phyloP scores from a whole-genome alignment of 164 flowering plant species.

The Stephania yunnanensis region DNA sequence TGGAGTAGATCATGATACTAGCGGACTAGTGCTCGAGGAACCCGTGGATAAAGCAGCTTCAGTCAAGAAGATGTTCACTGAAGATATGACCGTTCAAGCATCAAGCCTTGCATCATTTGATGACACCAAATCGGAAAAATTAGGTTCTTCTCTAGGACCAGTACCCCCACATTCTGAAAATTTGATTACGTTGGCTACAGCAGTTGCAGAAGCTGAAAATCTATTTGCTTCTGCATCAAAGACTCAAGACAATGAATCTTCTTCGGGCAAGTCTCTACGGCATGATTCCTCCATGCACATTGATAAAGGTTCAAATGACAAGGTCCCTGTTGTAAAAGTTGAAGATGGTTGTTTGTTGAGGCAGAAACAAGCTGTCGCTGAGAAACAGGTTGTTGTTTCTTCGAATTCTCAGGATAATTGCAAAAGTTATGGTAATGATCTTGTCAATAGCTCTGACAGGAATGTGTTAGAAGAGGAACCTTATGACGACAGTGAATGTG shows the following conservation, averaged over 20 bases:
- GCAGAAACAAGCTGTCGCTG: neutral
- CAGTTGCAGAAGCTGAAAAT: conserved; percentile 10
- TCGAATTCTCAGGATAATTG: conserved; percentile 12
- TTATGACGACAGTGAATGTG: conserved; percentile 22
- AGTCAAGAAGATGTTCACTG: neutral
- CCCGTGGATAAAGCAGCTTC: neutral
- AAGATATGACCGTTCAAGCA: neutral
- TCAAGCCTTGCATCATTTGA: conserved; percentile 6
- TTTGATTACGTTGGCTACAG: conserved; percentile 1
- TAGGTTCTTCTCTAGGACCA: neutral
- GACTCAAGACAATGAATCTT: conserved; percentile 5
- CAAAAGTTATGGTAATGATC: conserved; percentile 17
- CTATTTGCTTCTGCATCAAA: neutral
- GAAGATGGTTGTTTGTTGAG: neutral
- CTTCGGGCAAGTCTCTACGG: conserved; percentile 8
- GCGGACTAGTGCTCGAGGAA: neutral
- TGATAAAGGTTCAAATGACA: neutral
- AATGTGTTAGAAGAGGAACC: conserved; percentile 11
- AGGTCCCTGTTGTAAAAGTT: neutral
- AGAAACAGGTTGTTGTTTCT: conserved; percentile 4
- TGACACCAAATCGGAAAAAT: conserved; percentile 4
- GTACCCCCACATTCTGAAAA: conserved; percentile 8
- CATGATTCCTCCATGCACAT: conserved; percentile 10
- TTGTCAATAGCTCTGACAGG: conserved; percentile 12
- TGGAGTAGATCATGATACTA: neutral